Evolutionary conservation across 495 filamentous ascomycete genomes (phyloP).

Genomic region (Neurospora cerealis): DNA sequence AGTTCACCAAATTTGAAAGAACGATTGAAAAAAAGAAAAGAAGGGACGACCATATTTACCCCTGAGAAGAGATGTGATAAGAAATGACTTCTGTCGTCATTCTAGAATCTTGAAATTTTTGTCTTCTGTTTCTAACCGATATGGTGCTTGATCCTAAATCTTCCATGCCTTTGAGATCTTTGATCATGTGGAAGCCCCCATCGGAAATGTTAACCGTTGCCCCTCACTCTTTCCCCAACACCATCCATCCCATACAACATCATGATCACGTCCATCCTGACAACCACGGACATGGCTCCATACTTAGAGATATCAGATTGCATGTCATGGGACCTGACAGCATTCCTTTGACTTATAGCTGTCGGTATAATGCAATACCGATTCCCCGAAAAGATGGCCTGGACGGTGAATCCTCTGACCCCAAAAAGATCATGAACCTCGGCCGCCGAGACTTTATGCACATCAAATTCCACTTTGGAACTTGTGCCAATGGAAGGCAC

Average conservation of each 20-base stretch:
- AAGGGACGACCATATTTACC: neutral
- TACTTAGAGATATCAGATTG: neutral
- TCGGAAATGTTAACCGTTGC: neutral
- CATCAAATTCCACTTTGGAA: neutral
- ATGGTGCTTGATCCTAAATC: no score
- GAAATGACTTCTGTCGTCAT: neutral
- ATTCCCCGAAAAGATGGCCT: neutral
- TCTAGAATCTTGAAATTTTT: neutral
- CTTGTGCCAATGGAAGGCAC: neutral
- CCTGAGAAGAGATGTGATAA: neutral
- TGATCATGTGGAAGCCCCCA: neutral
- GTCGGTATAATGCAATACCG: neutral
- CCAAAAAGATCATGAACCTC: neutral
- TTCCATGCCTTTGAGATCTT: neutral
- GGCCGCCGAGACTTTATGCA: neutral
- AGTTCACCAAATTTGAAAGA: neutral
- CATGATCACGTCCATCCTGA: neutral
- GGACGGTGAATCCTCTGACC: neutral
- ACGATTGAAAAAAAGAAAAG: neutral
- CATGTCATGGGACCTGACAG: neutral
- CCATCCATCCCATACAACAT: neutral
- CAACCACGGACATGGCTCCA: neutral
- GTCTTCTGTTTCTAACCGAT: neutral
- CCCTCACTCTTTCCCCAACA: neutral
- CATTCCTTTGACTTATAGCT: neutral